Base-by-base conservation (phyloP, 2,329 filamentous ascomycete species). In the Colletotrichum sp. region DNA sequence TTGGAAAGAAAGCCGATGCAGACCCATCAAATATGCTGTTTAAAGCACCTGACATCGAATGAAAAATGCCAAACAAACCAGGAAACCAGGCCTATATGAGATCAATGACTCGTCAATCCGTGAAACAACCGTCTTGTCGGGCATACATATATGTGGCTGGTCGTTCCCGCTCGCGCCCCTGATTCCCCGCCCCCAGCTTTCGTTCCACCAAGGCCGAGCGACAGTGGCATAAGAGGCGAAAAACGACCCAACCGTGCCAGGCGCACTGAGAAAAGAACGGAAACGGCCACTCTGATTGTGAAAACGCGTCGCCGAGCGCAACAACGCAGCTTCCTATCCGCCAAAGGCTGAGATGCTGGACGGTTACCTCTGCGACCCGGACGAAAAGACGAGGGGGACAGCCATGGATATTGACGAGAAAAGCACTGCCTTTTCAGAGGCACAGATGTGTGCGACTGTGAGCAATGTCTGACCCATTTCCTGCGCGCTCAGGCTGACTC, bases 101-200 rank as follows among this genome's bases (percentile, higher is more conserved):
- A 21, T 43, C 61, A 71, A 66, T 66, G 71, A 73, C 67, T 66
- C 67, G 67, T 54, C 67, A 16, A 36, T 34, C 68, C 61, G 33
- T 70, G 61, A 47, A 66, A 57, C 43, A 66, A 67, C 47, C 86
- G 84, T 74, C 96, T 98, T 79, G 96, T 96, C 27, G 89, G 98
- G 66, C 82, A 89, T 72, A 93, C 92, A 54, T 95, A 97, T 83
- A 88, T 91, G 34, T 85, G 93, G 68, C 96, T 98, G 81, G 88
- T 91, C 64, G 90, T 97, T 12, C 96, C 95, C 47, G 86, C 89
- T 68, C 88, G 92, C 77, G 86, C 89, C 36, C 66, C 59, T 18
- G 34, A 47, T 55, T 21, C 43, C 87, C 86, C 68, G 76, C 78
- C 89, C 76, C 88, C 61, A 66, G 33, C 71, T 70, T 57, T 24